A percentile compares a stretch with the other conserved stretches of the same genome.
These are phyloP conservation scores for Clitopilus passeckerianus DNA, from an alignment of 768 basidiomycete genomes.

Conservation along the genomic window DNA sequence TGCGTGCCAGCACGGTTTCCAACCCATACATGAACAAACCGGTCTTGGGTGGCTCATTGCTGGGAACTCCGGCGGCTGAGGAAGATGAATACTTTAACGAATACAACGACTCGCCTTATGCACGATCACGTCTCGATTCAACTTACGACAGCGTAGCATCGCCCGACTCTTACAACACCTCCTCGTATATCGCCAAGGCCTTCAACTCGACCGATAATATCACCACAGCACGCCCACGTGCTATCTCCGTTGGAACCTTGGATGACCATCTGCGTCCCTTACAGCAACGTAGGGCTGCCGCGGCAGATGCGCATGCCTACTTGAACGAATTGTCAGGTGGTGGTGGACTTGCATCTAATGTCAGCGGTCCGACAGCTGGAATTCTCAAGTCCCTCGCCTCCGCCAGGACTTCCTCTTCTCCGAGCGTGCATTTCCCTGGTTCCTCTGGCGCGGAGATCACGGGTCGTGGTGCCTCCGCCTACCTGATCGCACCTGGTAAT, in stretches of 20 bases:
- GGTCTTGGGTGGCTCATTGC: conserved; percentile 52
- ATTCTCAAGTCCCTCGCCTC: conserved; percentile 51
- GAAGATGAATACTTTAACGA: conserved; percentile 71
- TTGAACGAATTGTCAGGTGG: conserved; percentile 48
- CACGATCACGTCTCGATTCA: conserved; percentile 54
- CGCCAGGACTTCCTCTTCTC: conserved; percentile 40
- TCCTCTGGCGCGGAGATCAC: conserved; percentile 36
- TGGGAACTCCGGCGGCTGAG: conserved; percentile 62
- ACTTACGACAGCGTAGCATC: conserved; percentile 46
- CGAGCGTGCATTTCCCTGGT: conserved; percentile 67
- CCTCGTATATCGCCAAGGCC: conserved; percentile 64
- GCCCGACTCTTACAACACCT: conserved; percentile 45
- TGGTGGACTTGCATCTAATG: conserved; percentile 26
- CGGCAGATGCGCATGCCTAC: conserved; percentile 53
- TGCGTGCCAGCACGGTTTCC: conserved; percentile 89
- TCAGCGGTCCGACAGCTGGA: conserved; percentile 33
- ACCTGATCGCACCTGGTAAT: conserved; percentile 58
- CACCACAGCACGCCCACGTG: conserved; percentile 60
- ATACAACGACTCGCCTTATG: conserved; percentile 46
- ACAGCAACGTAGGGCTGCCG: conserved; percentile 58
- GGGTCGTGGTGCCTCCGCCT: conserved; percentile 54
- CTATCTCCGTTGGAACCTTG: conserved; percentile 84
- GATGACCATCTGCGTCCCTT: conserved; percentile 73
- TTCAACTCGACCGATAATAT: conserved; percentile 76
- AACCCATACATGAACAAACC: conserved; percentile 80